Conservation (phyloP, 495 filamentous ascomycete genomes). For the Ascobolus immersus region DNA sequence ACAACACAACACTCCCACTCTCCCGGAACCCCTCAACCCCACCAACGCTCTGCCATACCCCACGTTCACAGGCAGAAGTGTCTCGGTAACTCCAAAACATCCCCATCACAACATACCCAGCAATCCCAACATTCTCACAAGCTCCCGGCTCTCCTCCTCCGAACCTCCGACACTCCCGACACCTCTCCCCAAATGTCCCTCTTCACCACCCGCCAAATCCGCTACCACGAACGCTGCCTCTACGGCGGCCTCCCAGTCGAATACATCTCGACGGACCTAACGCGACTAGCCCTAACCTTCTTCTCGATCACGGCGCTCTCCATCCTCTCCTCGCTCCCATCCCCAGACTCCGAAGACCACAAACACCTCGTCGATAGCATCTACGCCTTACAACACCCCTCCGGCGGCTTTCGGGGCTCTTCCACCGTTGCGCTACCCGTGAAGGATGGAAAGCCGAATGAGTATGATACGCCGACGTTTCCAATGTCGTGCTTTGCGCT, state of each 20-base stretch:
- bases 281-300: slow-evolving; percentile 67
- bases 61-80: too few relatives aligned
- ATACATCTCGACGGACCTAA: slow-evolving; percentile 69
- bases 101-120: too few relatives aligned
- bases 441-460: too few relatives aligned
- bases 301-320: slow-evolving; percentile 71
- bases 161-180: not conserved
- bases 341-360: slow-evolving; percentile 31
- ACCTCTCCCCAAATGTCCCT: not conserved
- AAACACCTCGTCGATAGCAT: slow-evolving; percentile 40
- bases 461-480: slow-evolving; percentile 55
- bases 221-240: too few relatives aligned
- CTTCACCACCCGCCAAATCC: too few relatives aligned
- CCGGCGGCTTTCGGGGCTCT: slow-evolving; percentile 58
- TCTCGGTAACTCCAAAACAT: too few relatives aligned
- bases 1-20: too few relatives aligned
- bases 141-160: not conserved
- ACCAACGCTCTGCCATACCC: too few relatives aligned
- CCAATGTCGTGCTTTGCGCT: slow-evolving; percentile 75
- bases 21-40: too few relatives aligned
- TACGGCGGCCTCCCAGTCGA: slow-evolving; percentile 52
- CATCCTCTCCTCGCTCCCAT: slow-evolving; percentile 37
- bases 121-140: too few relatives aligned
- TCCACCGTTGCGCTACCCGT: slow-evolving; percentile 26
- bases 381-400: slow-evolving; percentile 44